Conservation (phyloP, 331 rosid genomes). For the Stylosanthes scabra region DNA sequence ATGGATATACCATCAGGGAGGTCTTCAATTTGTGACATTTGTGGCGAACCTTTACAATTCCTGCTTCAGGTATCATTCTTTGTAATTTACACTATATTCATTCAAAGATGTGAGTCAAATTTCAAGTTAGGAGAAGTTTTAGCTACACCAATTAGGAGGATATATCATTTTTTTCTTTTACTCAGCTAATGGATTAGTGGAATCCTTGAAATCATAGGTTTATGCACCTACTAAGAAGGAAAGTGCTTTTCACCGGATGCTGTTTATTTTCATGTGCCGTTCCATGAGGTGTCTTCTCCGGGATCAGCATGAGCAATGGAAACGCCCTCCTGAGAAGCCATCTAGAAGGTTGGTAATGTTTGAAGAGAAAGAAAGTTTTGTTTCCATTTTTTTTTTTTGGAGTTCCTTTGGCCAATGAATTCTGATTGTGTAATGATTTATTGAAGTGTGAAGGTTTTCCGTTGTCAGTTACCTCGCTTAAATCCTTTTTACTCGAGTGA, state of each 20-base stretch:
- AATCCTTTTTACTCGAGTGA: constrained; percentile 82
- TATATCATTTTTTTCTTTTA: neutral
- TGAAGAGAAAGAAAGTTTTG: neutral
- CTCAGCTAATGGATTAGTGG: constrained; percentile 1
- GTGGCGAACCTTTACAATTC: constrained; percentile 76
- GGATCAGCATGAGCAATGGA: constrained; percentile 92
- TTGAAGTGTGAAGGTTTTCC: constrained; percentile 87
- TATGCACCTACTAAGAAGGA: constrained; percentile 77
- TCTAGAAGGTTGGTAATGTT: constrained; percentile 61
- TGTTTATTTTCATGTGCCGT: constrained; percentile 82
- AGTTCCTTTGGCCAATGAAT: constrained; percentile 16
- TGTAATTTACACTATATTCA: no score
- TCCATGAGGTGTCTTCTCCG: constrained; percentile 86
- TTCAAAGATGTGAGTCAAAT: neutral
- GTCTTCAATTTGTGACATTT: constrained; percentile 69
- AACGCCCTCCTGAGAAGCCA: constrained; percentile 55
- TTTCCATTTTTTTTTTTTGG: neutral
- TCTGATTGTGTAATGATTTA: constrained; percentile 43
- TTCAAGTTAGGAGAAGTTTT: neutral
- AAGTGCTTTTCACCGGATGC: constrained; percentile 74
- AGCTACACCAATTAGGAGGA: no score
- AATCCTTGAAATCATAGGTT: constrained; percentile 51
- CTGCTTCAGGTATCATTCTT: constrained; percentile 78
- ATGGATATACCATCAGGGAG: constrained; percentile 70
- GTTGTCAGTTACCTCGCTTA: constrained; percentile 64